Evolutionary conservation across 805 yeast species (phyloP), one percentile per base, ranked within the genome.

Genomic region (Maudiozyma turicensis): DNA sequence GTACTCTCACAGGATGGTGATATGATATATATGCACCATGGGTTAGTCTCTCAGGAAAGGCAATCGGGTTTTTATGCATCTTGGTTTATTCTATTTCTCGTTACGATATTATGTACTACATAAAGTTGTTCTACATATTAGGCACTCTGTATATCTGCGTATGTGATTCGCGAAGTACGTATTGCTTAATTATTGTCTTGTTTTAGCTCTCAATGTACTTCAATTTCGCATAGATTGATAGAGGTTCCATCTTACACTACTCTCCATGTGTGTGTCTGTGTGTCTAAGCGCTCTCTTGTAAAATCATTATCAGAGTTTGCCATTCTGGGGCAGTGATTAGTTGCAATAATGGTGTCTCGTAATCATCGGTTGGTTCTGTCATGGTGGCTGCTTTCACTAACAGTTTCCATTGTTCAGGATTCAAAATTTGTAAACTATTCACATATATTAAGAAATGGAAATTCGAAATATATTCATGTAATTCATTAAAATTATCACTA

Each of bases 381-480:
- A 65, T 65, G 6, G 63, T 63, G 2, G 82, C 82, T 29, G 75
- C 77, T 15, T 71, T 64, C 3, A 76, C 60, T 37, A 85, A 65
- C 49, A 77, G 54, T 20, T 66, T 53, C 58, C 75, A 70, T 56
- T 88, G 96, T 3, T 71, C 70, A 0, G 67, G 60, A 10, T 78
- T 72, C 45, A 90, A 67, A 5, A 89, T 74, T 2, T 78, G 82
- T 56, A 82, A 63, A 2, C 76, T 71, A 37, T 68, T 63, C 44
- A 89, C 55, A 61, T 81, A 86, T 3, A 74, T 61, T 49, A 91
- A 63, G 46, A 88, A 68, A 61, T 90, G 97, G 75, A 89, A 88
- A 63, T 89, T 88, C n/a, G 80, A 73, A 20, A 77, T 50, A 13
- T 69, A 67, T 11, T 59, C 58, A n/a, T 66, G 65, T 32, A 75